A percentile compares a stretch with the other conserved stretches of the same genome.
These are phyloP conservation scores for Arthrinium phaeospermum DNA, from an alignment of 2,329 filamentous ascomycete genomes.

Conservation along the genomic window DNA sequence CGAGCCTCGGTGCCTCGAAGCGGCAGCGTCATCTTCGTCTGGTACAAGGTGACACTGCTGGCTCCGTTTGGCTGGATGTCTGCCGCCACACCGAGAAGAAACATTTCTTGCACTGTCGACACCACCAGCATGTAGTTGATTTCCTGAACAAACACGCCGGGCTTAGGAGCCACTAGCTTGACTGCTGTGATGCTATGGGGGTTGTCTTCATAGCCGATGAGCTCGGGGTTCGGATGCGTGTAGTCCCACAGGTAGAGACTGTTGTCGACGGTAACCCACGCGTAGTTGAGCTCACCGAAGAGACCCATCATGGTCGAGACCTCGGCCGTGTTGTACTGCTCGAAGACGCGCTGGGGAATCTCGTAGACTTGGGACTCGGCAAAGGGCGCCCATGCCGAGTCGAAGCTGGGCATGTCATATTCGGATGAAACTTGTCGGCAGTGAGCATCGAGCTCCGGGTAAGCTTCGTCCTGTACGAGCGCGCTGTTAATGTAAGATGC, in stretches of 20 bases:
- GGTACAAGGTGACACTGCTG: slow-evolving; percentile 78
- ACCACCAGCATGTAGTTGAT: slow-evolving; percentile 91
- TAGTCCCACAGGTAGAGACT: slow-evolving; percentile 98
- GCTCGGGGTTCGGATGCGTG: slow-evolving; percentile 85
- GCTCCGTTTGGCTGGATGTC: slow-evolving; percentile 70
- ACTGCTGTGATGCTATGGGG: slow-evolving; percentile 89
- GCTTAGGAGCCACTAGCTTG: slow-evolving; percentile 81
- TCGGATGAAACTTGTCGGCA: slow-evolving; percentile 87
- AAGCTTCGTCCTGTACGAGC: slow-evolving; percentile 76
- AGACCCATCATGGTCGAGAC: slow-evolving; percentile 93
- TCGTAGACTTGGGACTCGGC: slow-evolving; percentile 85
- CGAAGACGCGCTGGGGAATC: slow-evolving; percentile 90
- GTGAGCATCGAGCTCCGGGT: slow-evolving; percentile 88
- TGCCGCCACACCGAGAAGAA: slow-evolving; percentile 83
- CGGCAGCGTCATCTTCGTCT: slow-evolving; percentile 83
- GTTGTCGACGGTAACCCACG: slow-evolving; percentile 96
- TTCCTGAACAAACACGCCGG: slow-evolving; percentile 83
- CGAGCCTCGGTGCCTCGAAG: slow-evolving; percentile 79
- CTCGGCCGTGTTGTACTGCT: slow-evolving; percentile 87
- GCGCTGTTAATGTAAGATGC: slow-evolving; percentile 83
- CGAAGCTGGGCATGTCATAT: slow-evolving; percentile 76
- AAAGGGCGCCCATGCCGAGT: slow-evolving; percentile 84
- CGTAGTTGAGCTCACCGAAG: slow-evolving; percentile 92
- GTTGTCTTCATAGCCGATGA: slow-evolving; percentile 92
- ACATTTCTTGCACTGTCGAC: slow-evolving; percentile 83